Evolutionary conservation across 148 eudicot species (phyloP).

Genomic region (Cornus suecica): DNA sequence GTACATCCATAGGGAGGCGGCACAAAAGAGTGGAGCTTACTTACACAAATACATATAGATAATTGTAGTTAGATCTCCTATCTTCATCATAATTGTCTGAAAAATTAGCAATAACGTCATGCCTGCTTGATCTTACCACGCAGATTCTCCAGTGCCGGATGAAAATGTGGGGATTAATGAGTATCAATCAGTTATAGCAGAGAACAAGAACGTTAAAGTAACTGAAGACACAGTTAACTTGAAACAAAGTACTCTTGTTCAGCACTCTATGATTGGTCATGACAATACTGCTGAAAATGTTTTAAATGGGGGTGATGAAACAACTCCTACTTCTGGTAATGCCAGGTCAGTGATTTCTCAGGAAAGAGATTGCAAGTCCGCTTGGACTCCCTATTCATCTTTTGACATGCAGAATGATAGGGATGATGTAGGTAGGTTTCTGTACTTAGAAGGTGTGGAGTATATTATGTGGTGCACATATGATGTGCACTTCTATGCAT

Average conservation of each 20-base stretch:
- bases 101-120: neutral
- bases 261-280: conserved; percentile 22
- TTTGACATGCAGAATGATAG: conserved; percentile 26
- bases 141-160: conserved; percentile 58
- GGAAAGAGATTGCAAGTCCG: conserved; percentile 11
- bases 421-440: conserved; percentile 89
- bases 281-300: conserved; percentile 17
- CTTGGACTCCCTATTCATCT: conserved; percentile 15
- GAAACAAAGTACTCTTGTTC: conserved; percentile 23
- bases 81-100: conserved; percentile 1
- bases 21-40: neutral
- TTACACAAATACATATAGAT: neutral
- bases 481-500: conserved; percentile 98
- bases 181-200: conserved; percentile 17
- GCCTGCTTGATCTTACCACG: conserved; percentile 13
- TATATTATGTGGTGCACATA: conserved; percentile 99
- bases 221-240: conserved; percentile 33
- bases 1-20: neutral
- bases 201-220: conserved; percentile 24
- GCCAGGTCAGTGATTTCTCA: conserved; percentile 26
- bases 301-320: conserved; percentile 22
- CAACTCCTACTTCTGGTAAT: conserved; percentile 16
- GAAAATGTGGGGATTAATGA: conserved; percentile 25
- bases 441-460: conserved; percentile 95
- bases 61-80: neutral